phyloP scores from a whole-genome alignment of 495 filamentous ascomycete species.

The Trypethelium eluteriae region DNA sequence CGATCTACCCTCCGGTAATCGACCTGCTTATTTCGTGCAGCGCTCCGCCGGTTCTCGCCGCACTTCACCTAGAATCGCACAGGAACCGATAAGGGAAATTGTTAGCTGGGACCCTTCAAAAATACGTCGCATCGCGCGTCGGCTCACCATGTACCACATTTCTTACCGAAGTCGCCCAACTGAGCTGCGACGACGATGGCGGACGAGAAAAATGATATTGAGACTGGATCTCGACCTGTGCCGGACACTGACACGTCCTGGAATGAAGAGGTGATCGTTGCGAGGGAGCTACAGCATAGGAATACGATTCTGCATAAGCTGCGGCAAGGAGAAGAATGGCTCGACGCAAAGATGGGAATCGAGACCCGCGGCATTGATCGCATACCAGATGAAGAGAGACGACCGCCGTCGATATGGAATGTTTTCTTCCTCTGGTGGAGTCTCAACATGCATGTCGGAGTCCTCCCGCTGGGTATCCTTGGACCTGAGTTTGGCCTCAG shows the following conservation, averaged over 20 bases:
- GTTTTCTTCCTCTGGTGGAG: slow-evolving; percentile 23
- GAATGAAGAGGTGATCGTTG: slow-evolving; percentile 3
- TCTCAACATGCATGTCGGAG: slow-evolving; percentile 19
- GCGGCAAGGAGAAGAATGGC: slow-evolving; percentile 19
- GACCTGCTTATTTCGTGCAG: slow-evolving; percentile 9
- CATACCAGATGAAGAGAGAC: slow-evolving; percentile 19
- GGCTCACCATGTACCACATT: neutral
- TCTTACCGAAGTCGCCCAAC: neutral
- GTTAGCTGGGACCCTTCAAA: neutral
- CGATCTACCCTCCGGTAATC: neutral
- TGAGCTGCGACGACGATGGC: slow-evolving; percentile 3
- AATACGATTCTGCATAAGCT: slow-evolving; percentile 24
- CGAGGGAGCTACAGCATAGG: slow-evolving; percentile 15
- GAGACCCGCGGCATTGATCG: slow-evolving; percentile 25
- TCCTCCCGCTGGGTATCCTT: slow-evolving; percentile 23
- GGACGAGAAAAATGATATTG: slow-evolving; percentile 5
- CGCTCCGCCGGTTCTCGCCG: slow-evolving; percentile 9
- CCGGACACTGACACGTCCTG: neutral
- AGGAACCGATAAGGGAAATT: neutral
- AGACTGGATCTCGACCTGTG: neutral
- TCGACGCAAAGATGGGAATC: slow-evolving; percentile 24
- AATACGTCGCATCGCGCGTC: neutral
- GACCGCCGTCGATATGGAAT: slow-evolving; percentile 21
- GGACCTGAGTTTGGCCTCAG: slow-evolving; percentile 41
- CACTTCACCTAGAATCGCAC: neutral